phyloP scores from a whole-genome alignment of 1,284 basidiomycete species.

The Inonotus obliquus region DNA sequence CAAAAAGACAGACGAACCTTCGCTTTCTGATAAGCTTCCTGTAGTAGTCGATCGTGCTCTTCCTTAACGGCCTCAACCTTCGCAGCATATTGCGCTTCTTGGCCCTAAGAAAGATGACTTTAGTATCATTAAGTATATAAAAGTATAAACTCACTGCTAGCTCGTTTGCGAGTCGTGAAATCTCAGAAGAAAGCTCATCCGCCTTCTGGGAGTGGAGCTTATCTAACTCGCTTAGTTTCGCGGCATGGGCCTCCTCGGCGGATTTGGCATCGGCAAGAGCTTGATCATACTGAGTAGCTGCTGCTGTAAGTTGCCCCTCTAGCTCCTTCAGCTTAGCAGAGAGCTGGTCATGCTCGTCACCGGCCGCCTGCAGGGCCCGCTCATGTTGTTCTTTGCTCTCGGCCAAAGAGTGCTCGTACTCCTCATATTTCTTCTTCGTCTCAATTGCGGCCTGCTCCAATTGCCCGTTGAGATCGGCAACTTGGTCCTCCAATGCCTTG shows the following conservation, averaged over 20 bases:
- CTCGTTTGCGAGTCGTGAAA: slow-evolving; percentile 51
- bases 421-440: slow-evolving; percentile 45
- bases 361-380: slow-evolving; percentile 39
- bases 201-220: slow-evolving; percentile 43
- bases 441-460: slow-evolving; percentile 48
- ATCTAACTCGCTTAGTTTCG: slow-evolving; percentile 47
- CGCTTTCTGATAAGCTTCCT: slow-evolving; percentile 69
- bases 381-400: slow-evolving; percentile 42
- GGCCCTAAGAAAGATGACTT: slow-evolving; percentile 34
- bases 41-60: slow-evolving; percentile 59
- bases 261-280: slow-evolving; percentile 40
- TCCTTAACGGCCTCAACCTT: slow-evolving; percentile 63
- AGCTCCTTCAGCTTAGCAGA: slow-evolving; percentile 42
- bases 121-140: not conserved
- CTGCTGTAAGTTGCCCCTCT: slow-evolving; percentile 41
- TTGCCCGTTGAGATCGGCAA: slow-evolving; percentile 43
- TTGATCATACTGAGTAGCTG: slow-evolving; percentile 44
- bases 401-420: slow-evolving; percentile 37
- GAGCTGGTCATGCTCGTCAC: slow-evolving; percentile 43
- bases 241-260: slow-evolving; percentile 42
- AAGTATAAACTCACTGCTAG: slow-evolving; percentile 46
- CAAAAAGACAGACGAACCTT: slow-evolving; percentile 46
- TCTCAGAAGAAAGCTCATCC: slow-evolving; percentile 53
- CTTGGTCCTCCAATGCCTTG: slow-evolving; percentile 47
- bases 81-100: slow-evolving; percentile 62